Base-by-base conservation (phyloP, 2,329 filamentous ascomycete genomes). In the Niveomyces coronatus region DNA sequence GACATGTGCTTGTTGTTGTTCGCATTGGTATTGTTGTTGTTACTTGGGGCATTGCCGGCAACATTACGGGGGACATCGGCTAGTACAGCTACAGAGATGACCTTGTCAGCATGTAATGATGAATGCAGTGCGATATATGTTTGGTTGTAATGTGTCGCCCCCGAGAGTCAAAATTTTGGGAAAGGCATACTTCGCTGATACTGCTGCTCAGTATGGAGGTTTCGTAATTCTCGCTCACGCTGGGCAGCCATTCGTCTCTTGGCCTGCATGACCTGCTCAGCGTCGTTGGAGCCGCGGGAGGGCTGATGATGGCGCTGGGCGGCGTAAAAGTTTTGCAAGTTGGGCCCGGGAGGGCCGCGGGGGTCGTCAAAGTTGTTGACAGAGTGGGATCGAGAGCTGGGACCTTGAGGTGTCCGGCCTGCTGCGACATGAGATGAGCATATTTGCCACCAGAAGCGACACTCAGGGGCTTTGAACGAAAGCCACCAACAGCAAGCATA, bases 171-270 rank as follows among this genome's bases (percentile, higher is more conserved):
- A 76, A 74, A 73, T 76, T 75, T 71, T 74, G 74, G 76, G 76
- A 78, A 75, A 64, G 79, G 79, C 83, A 79, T 85, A 96, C 91
- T 95, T 85, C 89, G 82, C 74, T 96, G 94, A 70, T 94, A 96
- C 79, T 98, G 91, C 77, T 98, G 91, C 77, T 98, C 91, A 69
- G 95, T 93, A 70, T 98, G 91, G 69, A 96, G 94, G 68, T 96
- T 98, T 66, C 91, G 86, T 64, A 98, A 81, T 71, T 98, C 91
- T 66, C 89, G 85, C 74, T 98, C 91, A 66, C 91, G 85, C 70
- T 96, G 91, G 62, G 91, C 91, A 57, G 91, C 91, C 85, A 96
- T 93, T 72, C 89, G 84, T 70, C 91, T 86, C 76, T 96, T 96
- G 55, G 87, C 88, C 78, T 96, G 91, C 74, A 94, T 85, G 79